phyloP scores from a whole-genome alignment of 2,329 filamentous ascomycete species.

The Sclerotinia minor region DNA sequence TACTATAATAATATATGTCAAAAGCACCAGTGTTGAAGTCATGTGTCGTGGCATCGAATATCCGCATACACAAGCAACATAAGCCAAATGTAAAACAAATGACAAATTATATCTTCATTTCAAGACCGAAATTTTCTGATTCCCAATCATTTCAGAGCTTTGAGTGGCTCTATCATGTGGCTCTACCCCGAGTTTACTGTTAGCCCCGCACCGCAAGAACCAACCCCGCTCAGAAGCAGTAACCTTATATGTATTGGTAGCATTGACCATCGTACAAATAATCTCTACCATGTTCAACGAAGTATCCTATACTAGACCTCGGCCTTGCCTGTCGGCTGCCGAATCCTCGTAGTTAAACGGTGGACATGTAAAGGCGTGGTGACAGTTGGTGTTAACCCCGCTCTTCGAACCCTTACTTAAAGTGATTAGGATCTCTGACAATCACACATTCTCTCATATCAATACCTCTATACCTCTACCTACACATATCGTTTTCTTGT shows the following conservation, averaged over 20 bases:
- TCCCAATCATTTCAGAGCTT: not conserved
- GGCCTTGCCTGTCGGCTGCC: not conserved
- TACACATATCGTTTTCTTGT: not conserved
- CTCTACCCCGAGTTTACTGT: conserved; percentile 11
- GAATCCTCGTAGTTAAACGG: not conserved
- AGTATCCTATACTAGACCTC: not conserved
- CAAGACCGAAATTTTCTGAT: not conserved
- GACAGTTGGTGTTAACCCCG: conserved; percentile 1
- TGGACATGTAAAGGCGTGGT: not conserved
- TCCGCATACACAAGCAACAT: not conserved
- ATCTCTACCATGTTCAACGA: not conserved
- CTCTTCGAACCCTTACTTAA: conserved; percentile 13
- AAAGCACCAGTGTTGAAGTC: not conserved
- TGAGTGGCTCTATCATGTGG: not conserved
- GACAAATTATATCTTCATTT: not conserved
- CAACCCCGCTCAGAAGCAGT: not conserved
- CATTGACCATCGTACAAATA: not conserved
- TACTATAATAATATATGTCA: not conserved
- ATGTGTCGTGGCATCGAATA: not conserved
- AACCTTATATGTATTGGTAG: not conserved
- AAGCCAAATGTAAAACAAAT: not conserved
- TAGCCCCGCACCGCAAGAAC: conserved; percentile 4
- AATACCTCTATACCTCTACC: not conserved
- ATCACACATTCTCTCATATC: not conserved
- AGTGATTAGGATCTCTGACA: conserved; percentile 2